Evolutionary conservation across 2,329 filamentous ascomycete species (phyloP), one percentile per base, ranked within the genome.

Genomic region (Neocatenulostroma microsporum): DNA sequence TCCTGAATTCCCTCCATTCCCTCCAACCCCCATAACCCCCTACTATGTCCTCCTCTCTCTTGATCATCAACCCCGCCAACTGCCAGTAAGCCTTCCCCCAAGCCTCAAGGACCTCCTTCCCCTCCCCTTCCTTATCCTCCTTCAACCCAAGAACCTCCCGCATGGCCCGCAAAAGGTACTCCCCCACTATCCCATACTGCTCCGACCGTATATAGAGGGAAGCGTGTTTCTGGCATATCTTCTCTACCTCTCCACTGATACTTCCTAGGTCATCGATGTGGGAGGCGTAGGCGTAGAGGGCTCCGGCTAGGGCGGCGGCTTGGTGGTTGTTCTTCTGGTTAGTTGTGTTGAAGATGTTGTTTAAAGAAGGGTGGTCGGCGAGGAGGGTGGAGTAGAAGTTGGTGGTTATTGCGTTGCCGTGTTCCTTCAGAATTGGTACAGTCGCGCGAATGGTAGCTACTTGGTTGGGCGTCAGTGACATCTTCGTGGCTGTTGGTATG

Each of bases 191-290:
- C 21, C 70, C 67, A 58, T 86, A 87, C 44, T 85, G 77, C 25
- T 82, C 76, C 0, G 81, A 73, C 37, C 65, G 67, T 53, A 87
- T 77, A 49, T 75, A 76, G 2, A 87, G 68, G 1, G 77, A 82
- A 40, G 74, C 81, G 57, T 87, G 82, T 61, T 85, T 86, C 57
- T 85, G 75, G 57, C 78, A 82, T 46, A 89, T 86, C 50, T 79
- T 73, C 58, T 84, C 78, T 11, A 76, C 59, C 1, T 70, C 66
- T 0, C 72, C 67, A 10, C 57, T 57, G 4, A 87, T 67, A 14
- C 66, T 72, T 30, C 69, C 72, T 1, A 84, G 69, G 53, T 85
- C 71, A 57, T 80, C 75, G 57, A 86, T 82, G 61, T 85, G 76
- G 41, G 73, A 65, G 36, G 82, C 82, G 53, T 84, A 87, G 46